A percentile compares a stretch with the other conserved stretches of the same genome.
Evolutionary conservation across 495 filamentous ascomycete genomes (phyloP).

Genomic region (Articulospora tetracladia): DNA sequence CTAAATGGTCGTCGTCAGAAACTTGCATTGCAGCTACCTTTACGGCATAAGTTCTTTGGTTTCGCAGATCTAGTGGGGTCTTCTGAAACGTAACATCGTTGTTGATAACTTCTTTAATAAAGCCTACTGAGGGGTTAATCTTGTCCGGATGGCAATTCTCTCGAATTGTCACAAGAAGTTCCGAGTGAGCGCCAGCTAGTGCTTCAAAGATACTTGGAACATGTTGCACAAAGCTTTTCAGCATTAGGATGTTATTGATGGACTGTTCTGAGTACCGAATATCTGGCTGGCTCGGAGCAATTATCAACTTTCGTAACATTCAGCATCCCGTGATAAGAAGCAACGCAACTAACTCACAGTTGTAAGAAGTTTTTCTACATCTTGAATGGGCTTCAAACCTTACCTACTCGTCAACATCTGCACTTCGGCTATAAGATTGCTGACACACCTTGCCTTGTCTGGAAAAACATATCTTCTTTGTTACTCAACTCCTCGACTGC

Average conservation of each 20-base stretch:
- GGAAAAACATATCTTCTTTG: constrained; percentile 84
- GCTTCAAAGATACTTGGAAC: constrained; percentile 66
- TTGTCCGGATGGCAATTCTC: constrained; percentile 61
- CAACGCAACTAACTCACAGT: constrained; percentile 34
- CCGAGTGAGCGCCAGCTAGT: constrained; percentile 59
- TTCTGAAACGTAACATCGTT: constrained; percentile 75
- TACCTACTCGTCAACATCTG: neutral
- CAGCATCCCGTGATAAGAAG: neutral
- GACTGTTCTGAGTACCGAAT: constrained; percentile 70
- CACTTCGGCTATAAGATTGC: neutral
- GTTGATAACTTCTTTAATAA: constrained; percentile 74
- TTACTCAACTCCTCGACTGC: constrained; percentile 79
- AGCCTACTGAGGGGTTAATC: constrained; percentile 51
- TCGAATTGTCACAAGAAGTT: constrained; percentile 61
- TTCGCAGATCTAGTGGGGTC: constrained; percentile 78
- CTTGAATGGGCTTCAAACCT: constrained; percentile 72
- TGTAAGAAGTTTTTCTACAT: constrained; percentile 65
- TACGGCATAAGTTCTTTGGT: constrained; percentile 90
- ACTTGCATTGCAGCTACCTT: constrained; percentile 46
- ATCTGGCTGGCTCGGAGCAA: constrained; percentile 58
- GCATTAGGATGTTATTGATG: constrained; percentile 79
- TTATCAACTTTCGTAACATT: constrained; percentile 30
- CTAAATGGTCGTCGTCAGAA: neutral
- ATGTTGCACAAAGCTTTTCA: constrained; percentile 75
- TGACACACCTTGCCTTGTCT: constrained; percentile 58